A percentile compares a stretch with the other conserved stretches of the same genome.
These are phyloP conservation scores for Lipomyces orientalis DNA, from an alignment of 805 yeast species.

Conservation along the genomic window DNA sequence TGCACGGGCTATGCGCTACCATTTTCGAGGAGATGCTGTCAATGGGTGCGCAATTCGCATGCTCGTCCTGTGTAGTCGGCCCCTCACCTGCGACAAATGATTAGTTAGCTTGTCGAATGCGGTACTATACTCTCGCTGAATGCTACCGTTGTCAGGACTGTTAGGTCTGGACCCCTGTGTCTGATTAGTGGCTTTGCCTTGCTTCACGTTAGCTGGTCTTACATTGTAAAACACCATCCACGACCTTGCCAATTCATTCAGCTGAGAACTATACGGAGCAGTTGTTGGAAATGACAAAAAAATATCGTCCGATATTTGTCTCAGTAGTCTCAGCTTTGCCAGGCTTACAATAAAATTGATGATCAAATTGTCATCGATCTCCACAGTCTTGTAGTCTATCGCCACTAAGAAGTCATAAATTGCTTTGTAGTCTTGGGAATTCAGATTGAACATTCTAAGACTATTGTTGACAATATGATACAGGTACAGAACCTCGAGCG, in stretches of 20 bases:
- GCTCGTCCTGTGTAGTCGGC: background rate
- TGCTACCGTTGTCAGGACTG: background rate
- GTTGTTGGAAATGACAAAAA: background rate
- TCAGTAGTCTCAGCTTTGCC: conserved; percentile 2
- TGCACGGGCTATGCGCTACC: background rate
- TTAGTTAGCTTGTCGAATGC: background rate
- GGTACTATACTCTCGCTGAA: background rate
- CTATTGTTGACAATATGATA: background rate
- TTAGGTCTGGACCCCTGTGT: background rate
- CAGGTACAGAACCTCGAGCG: background rate
- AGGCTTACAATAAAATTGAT: conserved; percentile 1
- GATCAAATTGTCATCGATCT: conserved; percentile 12
- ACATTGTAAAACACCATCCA: conserved; percentile 17
- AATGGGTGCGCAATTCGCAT: background rate
- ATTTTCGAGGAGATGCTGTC: background rate
- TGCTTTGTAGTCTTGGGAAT: background rate
- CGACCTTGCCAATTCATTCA: conserved; percentile 4
- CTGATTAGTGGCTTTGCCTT: background rate
- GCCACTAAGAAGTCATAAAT: conserved; percentile 11
- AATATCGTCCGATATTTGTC: background rate
- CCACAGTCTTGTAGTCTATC: conserved; percentile 4
- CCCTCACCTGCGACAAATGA: background rate
- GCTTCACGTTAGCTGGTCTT: background rate
- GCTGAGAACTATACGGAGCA: background rate
- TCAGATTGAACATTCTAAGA: background rate